Conservation (phyloP, 2,329 filamentous ascomycete genomes). For the Blastomyces emzantsi region DNA sequence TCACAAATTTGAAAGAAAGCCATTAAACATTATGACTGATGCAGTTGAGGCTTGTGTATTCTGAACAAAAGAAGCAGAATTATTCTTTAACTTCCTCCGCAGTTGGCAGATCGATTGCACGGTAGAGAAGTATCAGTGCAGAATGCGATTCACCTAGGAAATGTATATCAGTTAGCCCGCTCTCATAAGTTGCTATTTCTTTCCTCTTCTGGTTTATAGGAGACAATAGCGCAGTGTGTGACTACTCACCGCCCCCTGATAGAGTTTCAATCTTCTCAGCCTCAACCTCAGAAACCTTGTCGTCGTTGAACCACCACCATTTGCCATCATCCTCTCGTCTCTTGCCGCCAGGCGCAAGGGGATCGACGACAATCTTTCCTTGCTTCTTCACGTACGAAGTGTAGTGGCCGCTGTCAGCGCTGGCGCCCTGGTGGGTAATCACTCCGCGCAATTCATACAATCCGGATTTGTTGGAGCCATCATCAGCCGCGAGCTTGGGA, state of each 20-base stretch:
- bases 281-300: conserved; percentile 88
- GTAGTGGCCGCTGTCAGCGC: conserved; percentile 96
- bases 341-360: conserved; percentile 59
- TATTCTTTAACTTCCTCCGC: conserved; percentile 28
- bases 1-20: not conserved
- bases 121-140: conserved; percentile 43
- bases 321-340: conserved; percentile 76
- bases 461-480: conserved; percentile 83
- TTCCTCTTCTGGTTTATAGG: not conserved
- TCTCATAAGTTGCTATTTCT: not conserved
- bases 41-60: conserved; percentile 14
- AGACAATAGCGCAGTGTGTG: conserved; percentile 12
- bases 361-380: conserved; percentile 52
- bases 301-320: conserved; percentile 99
- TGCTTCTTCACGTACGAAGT: conserved; percentile 96
- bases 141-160: conserved; percentile 42
- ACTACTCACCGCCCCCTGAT: conserved; percentile 65
- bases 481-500: conserved; percentile 63
- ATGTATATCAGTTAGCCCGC: conserved; percentile 16
- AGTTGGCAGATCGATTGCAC: conserved; percentile 41
- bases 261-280: conserved; percentile 84
- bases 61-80: conserved; percentile 2
- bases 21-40: not conserved
- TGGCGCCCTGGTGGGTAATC: conserved; percentile 92
- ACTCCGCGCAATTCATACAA: conserved; percentile 91